Conservation (phyloP, 305 asterid genomes). For the Fraxinus albicans region DNA sequence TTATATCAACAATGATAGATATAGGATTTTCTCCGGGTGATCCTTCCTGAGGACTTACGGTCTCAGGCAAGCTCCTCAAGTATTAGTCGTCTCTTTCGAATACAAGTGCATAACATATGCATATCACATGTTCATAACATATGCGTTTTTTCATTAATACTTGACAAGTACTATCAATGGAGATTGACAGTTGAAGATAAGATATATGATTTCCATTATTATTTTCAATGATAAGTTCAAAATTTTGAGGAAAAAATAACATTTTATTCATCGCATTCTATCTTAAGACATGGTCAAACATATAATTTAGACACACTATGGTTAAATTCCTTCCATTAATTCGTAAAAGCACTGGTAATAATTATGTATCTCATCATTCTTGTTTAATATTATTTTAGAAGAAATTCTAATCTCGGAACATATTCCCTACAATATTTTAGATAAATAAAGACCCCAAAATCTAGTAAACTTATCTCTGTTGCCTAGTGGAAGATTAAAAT, state of each 20-base stretch:
- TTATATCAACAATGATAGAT: background rate
- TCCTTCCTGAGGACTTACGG: background rate
- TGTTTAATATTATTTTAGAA: background rate
- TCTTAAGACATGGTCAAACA: conserved; percentile 25
- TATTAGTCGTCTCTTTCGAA: background rate
- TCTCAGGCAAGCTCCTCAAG: background rate
- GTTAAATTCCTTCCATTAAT: background rate
- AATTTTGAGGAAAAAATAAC: background rate
- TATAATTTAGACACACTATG: background rate
- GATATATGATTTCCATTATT: background rate
- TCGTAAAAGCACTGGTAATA: background rate
- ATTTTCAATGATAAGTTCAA: background rate
- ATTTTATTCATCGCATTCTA: background rate
- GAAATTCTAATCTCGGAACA: conserved; percentile 26
- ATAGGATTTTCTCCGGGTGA: background rate
- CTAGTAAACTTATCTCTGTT: background rate
- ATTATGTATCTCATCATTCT: background rate
- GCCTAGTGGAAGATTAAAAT: background rate
- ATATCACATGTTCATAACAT: background rate
- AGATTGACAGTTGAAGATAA: background rate
- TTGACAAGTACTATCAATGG: background rate
- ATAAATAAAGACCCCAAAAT: conserved; percentile 5
- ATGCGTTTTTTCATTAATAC: background rate
- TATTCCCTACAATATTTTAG: conserved; percentile 35
- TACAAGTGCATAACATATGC: background rate